phyloP scores from a whole-genome alignment of 805 yeast species.

The Candida methanosorbosa region DNA sequence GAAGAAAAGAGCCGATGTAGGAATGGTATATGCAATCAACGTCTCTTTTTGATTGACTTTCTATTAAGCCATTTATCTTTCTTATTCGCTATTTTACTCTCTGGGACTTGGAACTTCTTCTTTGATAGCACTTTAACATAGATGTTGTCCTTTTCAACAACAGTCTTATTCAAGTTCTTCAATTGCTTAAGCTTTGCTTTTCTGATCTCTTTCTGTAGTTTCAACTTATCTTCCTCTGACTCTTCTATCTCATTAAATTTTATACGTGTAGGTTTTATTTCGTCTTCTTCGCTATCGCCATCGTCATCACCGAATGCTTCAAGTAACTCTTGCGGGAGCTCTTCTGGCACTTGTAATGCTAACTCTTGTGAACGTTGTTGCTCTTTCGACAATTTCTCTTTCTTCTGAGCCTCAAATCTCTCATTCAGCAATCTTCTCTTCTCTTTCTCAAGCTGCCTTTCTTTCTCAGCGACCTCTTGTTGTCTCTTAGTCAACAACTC shows the following conservation, averaged over 20 bases:
- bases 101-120: conserved; percentile 10
- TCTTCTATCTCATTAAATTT: conserved; percentile 17
- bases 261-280: conserved; percentile 5
- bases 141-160: conserved; percentile 31
- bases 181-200: conserved; percentile 23
- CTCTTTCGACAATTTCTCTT: background rate
- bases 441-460: conserved; percentile 2
- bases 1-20: no score
- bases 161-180: conserved; percentile 20
- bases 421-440: conserved; percentile 2
- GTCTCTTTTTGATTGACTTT: conserved; percentile 5
- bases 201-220: conserved; percentile 6
- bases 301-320: conserved; percentile 16
- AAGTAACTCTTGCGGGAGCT: conserved; percentile 30
- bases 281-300: conserved; percentile 5
- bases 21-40: no score
- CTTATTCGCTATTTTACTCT: conserved; percentile 11
- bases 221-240: conserved; percentile 14
- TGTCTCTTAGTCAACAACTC: background rate
- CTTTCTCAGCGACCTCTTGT: background rate
- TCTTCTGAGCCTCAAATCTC: background rate
- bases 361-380: no score
- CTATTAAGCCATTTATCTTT: conserved; percentile 20
- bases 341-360: conserved; percentile 1
- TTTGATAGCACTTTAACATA: conserved; percentile 24